Percentiles rank a stretch among this genome's conserved stretches.
Evolutionary conservation across 352 stramenopile species (phyloP).

Genomic region (Pythium scleroteichum): DNA sequence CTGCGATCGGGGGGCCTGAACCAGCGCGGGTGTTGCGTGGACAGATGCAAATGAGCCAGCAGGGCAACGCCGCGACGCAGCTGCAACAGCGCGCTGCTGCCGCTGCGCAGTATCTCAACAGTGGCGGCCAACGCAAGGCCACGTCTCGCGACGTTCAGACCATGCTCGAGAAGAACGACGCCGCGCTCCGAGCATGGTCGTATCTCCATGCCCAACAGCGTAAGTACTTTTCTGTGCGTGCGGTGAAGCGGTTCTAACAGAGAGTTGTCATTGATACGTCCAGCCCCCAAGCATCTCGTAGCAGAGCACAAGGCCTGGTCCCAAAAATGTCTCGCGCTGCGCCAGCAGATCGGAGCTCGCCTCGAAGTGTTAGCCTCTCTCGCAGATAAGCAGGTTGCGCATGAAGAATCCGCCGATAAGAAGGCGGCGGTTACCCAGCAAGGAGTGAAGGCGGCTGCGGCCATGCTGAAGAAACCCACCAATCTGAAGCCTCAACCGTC

Average conservation of each 20-base stretch:
- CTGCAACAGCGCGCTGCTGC: conserved; percentile 66
- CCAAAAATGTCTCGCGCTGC: conserved; percentile 54
- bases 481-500: not conserved
- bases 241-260: too few relatives aligned
- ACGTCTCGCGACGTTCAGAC: conserved; percentile 68
- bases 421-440: conserved; percentile 4
- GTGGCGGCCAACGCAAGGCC: conserved; percentile 47
- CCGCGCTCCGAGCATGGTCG: conserved; percentile 71
- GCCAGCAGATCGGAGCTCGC: conserved; percentile 71
- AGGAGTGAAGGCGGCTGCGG: not conserved
- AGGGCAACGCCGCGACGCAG: conserved; percentile 10
- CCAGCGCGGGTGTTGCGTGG: not conserved
- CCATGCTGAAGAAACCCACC: not conserved
- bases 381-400: conserved; percentile 77
- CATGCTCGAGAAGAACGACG: conserved; percentile 89
- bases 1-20: not conserved
- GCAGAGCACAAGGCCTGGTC: conserved; percentile 79
- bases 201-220: conserved; percentile 72
- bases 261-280: too few relatives aligned
- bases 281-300: conserved; percentile 50
- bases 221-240: too few relatives aligned
- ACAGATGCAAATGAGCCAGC: conserved; percentile 18
- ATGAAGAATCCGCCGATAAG: conserved; percentile 44
- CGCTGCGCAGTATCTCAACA: conserved; percentile 38
- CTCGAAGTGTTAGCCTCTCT: conserved; percentile 78